These are phyloP conservation scores for Tilletia indica DNA, from an alignment of 1,284 basidiomycete genomes.

Conservation along the genomic window DNA sequence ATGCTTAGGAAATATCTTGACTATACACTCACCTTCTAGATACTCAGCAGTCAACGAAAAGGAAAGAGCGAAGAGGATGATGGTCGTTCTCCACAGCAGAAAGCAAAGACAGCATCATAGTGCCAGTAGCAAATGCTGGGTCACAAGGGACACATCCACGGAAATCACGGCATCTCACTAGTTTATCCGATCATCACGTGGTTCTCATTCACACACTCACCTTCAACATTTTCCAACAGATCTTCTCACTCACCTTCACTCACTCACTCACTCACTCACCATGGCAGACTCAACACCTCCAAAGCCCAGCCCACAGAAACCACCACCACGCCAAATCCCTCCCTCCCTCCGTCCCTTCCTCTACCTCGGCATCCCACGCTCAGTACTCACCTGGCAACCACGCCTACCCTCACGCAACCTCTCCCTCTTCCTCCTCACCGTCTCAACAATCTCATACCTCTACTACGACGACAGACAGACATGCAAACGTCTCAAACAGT, in stretches of 20 bases:
- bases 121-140: too few relatives aligned
- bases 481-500: conserved; percentile 72
- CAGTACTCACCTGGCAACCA: conserved; percentile 59
- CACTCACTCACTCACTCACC: background rate
- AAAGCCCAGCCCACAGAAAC: conserved; percentile 10
- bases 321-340: conserved; percentile 34
- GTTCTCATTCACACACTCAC: background rate
- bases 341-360: conserved; percentile 54
- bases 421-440: conserved; percentile 82
- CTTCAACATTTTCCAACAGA: background rate
- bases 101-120: too few relatives aligned
- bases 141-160: too few relatives aligned
- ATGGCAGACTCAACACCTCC: conserved; percentile 16
- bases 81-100: too few relatives aligned
- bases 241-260: background rate
- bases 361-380: conserved; percentile 59
- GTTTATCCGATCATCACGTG: background rate
- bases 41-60: too few relatives aligned
- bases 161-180: too few relatives aligned
- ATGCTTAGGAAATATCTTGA: too few relatives aligned
- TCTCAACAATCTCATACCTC: conserved; percentile 68
- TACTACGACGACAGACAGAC: conserved; percentile 82
- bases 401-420: conserved; percentile 82
- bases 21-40: too few relatives aligned
- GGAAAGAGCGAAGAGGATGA: too few relatives aligned